These are phyloP conservation scores for Phytophthora boehmeriae DNA, from an alignment of 352 stramenopile genomes.

Conservation along the genomic window DNA sequence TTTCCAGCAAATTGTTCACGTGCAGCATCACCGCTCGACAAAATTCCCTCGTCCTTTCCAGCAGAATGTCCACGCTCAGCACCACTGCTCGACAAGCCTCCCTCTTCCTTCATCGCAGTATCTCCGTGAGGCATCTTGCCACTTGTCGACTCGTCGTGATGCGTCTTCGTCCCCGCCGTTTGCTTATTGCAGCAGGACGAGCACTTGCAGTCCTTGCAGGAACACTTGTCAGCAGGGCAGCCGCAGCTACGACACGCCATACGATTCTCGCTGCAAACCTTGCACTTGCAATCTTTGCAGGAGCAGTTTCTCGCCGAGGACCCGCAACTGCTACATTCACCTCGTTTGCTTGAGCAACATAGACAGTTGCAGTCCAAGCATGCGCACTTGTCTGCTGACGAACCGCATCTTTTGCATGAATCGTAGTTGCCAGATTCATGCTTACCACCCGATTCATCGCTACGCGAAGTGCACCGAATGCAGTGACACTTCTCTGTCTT, in stretches of 20 bases:
- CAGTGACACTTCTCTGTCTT: constrained; percentile 42
- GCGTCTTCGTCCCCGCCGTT: constrained; percentile 2
- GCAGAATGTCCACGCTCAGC: constrained; percentile 1
- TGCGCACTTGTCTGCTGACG: constrained; percentile 22
- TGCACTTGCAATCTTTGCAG: constrained; percentile 34
- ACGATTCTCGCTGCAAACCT: constrained; percentile 19
- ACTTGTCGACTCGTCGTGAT: background rate
- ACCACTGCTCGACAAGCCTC: background rate
- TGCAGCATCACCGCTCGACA: constrained; percentile 1
- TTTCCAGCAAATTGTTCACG: constrained; percentile 9
- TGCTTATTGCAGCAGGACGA: constrained; percentile 9
- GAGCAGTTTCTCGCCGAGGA: constrained; percentile 24
- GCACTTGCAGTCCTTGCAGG: constrained; percentile 31
- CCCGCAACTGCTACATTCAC: constrained; percentile 31
- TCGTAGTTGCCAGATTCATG: constrained; percentile 19
- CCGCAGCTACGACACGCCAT: constrained; percentile 29
- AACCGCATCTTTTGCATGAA: constrained; percentile 33
- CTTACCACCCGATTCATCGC: constrained; percentile 16
- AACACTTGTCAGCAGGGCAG: constrained; percentile 29
- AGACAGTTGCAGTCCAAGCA: constrained; percentile 46
- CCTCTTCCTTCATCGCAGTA: constrained; percentile 7
- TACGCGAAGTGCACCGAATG: constrained; percentile 32
- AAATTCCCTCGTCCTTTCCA: constrained; percentile 8
- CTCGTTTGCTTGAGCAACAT: constrained; percentile 30
- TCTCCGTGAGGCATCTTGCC: constrained; percentile 2